phyloP scores from a whole-genome alignment of 495 filamentous ascomycete genomes.

The Melanomma pulvis-pyrius region DNA sequence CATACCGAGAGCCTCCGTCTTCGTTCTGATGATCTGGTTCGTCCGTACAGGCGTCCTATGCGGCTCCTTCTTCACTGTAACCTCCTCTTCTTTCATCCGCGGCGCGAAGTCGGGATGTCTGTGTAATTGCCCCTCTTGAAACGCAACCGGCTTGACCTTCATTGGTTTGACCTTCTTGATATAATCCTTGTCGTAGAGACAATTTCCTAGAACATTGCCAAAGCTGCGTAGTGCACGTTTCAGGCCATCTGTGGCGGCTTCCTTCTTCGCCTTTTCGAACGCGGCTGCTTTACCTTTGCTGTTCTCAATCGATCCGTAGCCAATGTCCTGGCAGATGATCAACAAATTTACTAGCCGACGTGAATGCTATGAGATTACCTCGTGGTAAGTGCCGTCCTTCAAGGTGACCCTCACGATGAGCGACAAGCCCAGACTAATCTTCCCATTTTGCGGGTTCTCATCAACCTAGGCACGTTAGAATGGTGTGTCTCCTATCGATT shows the following conservation, averaged over 20 bases:
- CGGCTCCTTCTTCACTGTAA: constrained; percentile 40
- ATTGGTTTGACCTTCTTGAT: constrained; percentile 80
- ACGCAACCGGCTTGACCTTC: constrained; percentile 68
- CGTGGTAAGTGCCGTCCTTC: constrained; percentile 89
- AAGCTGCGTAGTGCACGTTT: constrained; percentile 90
- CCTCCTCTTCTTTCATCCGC: constrained; percentile 57
- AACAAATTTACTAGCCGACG: background rate
- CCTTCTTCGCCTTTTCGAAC: constrained; percentile 98
- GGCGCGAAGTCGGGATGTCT: constrained; percentile 75
- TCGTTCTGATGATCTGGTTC: constrained; percentile 18
- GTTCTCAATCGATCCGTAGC: constrained; percentile 94
- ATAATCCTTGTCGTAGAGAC: constrained; percentile 96
- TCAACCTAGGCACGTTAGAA: constrained; percentile 56
- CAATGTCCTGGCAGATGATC: constrained; percentile 66
- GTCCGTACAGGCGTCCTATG: constrained; percentile 5
- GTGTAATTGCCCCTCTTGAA: constrained; percentile 75
- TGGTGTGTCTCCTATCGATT: background rate
- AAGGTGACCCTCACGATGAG: constrained; percentile 88
- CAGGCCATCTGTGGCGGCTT: constrained; percentile 90
- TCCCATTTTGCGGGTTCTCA: constrained; percentile 62
- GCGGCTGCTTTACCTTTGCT: constrained; percentile 90
- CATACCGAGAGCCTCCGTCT: constrained; percentile 32
- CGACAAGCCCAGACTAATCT: constrained; percentile 78
- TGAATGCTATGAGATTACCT: constrained; percentile 51
- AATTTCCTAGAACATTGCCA: constrained; percentile 95